phyloP scores from a whole-genome alignment of 352 stramenopile genomes.

The Thalassiosira ordinaria region DNA sequence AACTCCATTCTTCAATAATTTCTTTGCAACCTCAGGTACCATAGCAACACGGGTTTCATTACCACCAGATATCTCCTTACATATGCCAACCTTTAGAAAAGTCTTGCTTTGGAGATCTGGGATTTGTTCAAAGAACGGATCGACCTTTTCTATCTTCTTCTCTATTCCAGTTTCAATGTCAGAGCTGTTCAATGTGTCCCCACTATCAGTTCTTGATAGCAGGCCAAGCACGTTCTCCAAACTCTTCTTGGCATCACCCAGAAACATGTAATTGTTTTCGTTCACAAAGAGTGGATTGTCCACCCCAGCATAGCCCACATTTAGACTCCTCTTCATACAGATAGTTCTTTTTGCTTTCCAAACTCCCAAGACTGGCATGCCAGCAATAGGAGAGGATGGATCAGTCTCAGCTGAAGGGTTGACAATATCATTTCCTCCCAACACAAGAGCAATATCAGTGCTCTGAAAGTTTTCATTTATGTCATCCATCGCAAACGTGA shows the following conservation, averaged over 20 bases:
- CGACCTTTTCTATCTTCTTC: not conserved
- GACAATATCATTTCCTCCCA: conserved; percentile 93
- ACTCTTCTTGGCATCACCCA: conserved; percentile 89
- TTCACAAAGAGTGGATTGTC: conserved; percentile 93
- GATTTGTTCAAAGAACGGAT: conserved; percentile 59
- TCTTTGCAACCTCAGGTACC: conserved; percentile 58
- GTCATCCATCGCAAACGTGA: conserved; percentile 93
- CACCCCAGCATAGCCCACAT: conserved; percentile 91
- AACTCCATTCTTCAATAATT: conserved; percentile 56
- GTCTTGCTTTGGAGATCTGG: conserved; percentile 49
- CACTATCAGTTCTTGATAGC: conserved; percentile 12
- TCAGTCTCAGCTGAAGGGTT: conserved; percentile 92
- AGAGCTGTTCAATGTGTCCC: not conserved
- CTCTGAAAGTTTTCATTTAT: conserved; percentile 87
- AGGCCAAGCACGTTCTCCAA: conserved; percentile 1
- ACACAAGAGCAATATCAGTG: conserved; percentile 88
- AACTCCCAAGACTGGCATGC: conserved; percentile 93
- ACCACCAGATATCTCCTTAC: conserved; percentile 46
- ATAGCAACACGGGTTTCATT: conserved; percentile 61
- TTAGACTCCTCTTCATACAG: conserved; percentile 92
- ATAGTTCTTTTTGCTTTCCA: conserved; percentile 91
- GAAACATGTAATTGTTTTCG: conserved; percentile 91
- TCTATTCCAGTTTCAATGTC: not conserved
- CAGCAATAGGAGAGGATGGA: conserved; percentile 90
- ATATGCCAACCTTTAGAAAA: conserved; percentile 63